phyloP scores from a whole-genome alignment of 2,329 filamentous ascomycete genomes.

The Zymoseptoria passerinii region DNA sequence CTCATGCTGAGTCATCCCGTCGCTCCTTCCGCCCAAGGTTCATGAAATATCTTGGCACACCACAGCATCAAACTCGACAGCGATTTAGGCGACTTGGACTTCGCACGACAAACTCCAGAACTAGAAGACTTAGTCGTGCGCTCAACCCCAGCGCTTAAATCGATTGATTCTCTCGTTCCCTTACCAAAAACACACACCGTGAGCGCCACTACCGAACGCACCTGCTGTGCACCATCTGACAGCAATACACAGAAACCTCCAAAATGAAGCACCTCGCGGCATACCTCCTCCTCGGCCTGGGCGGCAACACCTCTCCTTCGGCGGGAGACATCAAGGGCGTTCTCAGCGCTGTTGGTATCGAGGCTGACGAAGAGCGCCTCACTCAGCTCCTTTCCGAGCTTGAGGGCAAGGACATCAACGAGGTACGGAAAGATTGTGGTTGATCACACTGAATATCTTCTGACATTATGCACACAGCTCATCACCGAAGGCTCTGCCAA shows the following conservation, averaged over 20 bases:
- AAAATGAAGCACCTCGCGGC: slow-evolving; percentile 99
- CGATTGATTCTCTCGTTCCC: slow-evolving; percentile 95
- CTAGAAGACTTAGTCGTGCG: slow-evolving; percentile 99
- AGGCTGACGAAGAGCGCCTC: slow-evolving; percentile 83
- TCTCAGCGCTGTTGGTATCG: slow-evolving; percentile 88
- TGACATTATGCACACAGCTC: slow-evolving; percentile 52
- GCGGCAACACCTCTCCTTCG: slow-evolving; percentile 82
- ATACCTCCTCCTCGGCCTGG: slow-evolving; percentile 93
- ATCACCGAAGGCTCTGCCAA: slow-evolving; percentile 84
- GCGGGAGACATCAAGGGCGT: slow-evolving; percentile 79
- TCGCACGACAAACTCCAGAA: slow-evolving; percentile 41
- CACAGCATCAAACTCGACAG: background rate
- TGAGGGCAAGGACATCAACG: slow-evolving; percentile 81
- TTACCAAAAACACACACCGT: slow-evolving; percentile 14
- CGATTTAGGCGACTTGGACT: background rate
- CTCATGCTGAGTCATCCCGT: too few species aligned
- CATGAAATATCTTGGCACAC: background rate
- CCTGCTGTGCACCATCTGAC: background rate
- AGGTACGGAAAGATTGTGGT: slow-evolving; percentile 52
- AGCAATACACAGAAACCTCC: slow-evolving; percentile 23
- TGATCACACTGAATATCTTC: slow-evolving; percentile 9
- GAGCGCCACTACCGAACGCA: slow-evolving; percentile 5
- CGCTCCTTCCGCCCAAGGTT: too few species aligned
- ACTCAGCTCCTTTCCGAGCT: slow-evolving; percentile 83
- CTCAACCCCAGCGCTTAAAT: slow-evolving; percentile 86